phyloP scores from a whole-genome alignment of 2,329 filamentous ascomycete genomes.

The Pseudogymnoascus sp. region DNA sequence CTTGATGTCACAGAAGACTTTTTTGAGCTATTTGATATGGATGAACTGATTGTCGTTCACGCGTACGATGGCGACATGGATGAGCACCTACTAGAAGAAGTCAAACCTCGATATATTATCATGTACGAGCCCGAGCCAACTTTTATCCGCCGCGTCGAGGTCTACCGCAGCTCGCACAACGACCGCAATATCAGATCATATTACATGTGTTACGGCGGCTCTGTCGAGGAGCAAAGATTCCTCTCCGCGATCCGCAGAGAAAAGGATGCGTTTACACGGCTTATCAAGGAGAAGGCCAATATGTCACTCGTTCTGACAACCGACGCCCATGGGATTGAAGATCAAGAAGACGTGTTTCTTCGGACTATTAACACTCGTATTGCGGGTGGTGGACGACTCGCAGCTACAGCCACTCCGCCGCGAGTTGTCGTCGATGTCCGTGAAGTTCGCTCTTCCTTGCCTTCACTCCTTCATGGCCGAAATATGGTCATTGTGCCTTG shows the following conservation, averaged over 20 bases:
- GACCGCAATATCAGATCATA: conserved; percentile 87
- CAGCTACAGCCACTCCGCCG: conserved; percentile 77
- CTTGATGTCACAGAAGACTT: conserved; percentile 88
- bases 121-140: conserved; percentile 97
- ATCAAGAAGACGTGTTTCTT: conserved; percentile 85
- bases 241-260: conserved; percentile 84
- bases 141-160: conserved; percentile 89
- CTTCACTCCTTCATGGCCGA: conserved; percentile 82
- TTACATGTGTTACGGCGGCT: conserved; percentile 92
- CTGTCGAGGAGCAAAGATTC: conserved; percentile 92
- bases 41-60: conserved; percentile 80
- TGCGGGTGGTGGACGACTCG: conserved; percentile 79
- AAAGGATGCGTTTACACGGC: conserved; percentile 89
- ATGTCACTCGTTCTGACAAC: conserved; percentile 85
- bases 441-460: conserved; percentile 88
- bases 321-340: conserved; percentile 61
- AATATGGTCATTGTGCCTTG: conserved; percentile 86
- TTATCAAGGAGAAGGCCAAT: conserved; percentile 87
- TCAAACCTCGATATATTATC: conserved; percentile 88
- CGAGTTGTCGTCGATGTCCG: conserved; percentile 91
- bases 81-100: conserved; percentile 90
- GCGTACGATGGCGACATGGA: conserved; percentile 94
- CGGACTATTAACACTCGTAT: conserved; percentile 95
- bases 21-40: conserved; percentile 86
- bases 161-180: conserved; percentile 90